Percentiles rank a stretch among this genome's conserved stretches.
phyloP scores from a whole-genome alignment of 2,329 filamentous ascomycete species.

The Calonectria honghensis region DNA sequence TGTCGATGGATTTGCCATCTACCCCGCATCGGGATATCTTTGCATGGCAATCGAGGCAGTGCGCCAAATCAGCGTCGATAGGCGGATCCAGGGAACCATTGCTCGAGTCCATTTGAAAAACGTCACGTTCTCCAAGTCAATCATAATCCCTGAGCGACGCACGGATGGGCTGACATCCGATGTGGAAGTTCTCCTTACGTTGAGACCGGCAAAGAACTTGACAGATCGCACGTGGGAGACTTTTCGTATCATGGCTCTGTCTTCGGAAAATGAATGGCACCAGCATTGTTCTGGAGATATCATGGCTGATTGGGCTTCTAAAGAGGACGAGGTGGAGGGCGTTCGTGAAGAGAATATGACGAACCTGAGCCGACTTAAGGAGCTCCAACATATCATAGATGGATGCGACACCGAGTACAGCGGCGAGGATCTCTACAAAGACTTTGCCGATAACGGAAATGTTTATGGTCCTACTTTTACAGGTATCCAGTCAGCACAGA shows the following conservation, averaged over 20 bases:
- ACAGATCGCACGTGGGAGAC: slow-evolving; percentile 40
- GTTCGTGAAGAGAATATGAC: slow-evolving; percentile 32
- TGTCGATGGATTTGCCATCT: slow-evolving; percentile 65
- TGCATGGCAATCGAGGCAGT: slow-evolving; percentile 56
- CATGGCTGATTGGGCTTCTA: slow-evolving; percentile 31
- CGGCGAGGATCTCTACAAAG: slow-evolving; percentile 33
- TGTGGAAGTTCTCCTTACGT: slow-evolving; percentile 40
- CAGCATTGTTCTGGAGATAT: slow-evolving; percentile 40
- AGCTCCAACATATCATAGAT: slow-evolving; percentile 37
- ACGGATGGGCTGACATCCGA: slow-evolving; percentile 39
- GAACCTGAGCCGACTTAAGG: slow-evolving; percentile 22
- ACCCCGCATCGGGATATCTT: slow-evolving; percentile 61
- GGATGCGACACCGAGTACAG: slow-evolving; percentile 27
- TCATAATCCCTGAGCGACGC: slow-evolving; percentile 41
- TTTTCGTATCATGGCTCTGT: slow-evolving; percentile 40
- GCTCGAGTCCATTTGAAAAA: slow-evolving; percentile 40
- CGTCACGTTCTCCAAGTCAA: slow-evolving; percentile 41
- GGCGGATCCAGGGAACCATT: slow-evolving; percentile 32
- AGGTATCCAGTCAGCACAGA: slow-evolving; percentile 35
- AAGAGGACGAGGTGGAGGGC: slow-evolving; percentile 42
- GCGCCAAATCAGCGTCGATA: slow-evolving; percentile 40
- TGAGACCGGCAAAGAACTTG: slow-evolving; percentile 34
- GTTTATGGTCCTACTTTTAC: slow-evolving; percentile 40
- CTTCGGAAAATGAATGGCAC: slow-evolving; percentile 37
- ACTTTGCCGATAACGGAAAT: slow-evolving; percentile 39